Conservation (phyloP, 306 rosid genomes). For the Vachellia pachyceras region DNA sequence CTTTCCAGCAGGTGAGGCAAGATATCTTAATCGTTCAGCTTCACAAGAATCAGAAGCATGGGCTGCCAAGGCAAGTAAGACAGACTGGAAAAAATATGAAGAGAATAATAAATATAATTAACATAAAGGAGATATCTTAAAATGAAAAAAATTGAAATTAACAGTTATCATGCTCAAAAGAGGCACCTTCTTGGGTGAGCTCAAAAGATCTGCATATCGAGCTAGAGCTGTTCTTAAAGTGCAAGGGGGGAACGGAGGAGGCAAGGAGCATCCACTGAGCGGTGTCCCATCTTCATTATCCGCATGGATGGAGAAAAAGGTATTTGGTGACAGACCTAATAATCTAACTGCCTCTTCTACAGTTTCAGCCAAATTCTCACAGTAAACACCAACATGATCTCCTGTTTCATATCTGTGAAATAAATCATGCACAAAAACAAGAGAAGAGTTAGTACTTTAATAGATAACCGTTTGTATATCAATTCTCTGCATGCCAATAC, state of each 20-base stretch:
- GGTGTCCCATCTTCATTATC: conserved; percentile 88
- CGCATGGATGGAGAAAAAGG: conserved; percentile 80
- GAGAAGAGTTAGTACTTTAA: conserved; percentile 25
- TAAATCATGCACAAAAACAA: conserved; percentile 19
- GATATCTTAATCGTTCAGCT: conserved; percentile 87
- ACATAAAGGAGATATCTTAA: conserved; percentile 30
- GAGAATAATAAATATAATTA: conserved; percentile 26
- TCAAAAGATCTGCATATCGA: conserved; percentile 83
- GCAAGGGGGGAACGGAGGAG: conserved; percentile 85
- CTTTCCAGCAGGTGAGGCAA: conserved; percentile 98
- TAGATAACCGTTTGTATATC: conserved; percentile 1
- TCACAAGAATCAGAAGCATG: conserved; percentile 89
- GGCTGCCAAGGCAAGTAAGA: conserved; percentile 85
- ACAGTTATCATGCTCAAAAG: conserved; percentile 33
- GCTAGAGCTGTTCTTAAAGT: conserved; percentile 76
- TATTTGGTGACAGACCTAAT: conserved; percentile 83
- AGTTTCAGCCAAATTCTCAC: conserved; percentile 83
- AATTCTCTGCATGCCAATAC: conserved; percentile 40
- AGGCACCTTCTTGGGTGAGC: conserved; percentile 89
- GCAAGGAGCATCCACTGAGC: conserved; percentile 75
- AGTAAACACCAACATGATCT: conserved; percentile 95
- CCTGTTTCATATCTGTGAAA: conserved; percentile 94
- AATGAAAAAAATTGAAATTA: conserved; percentile 20
- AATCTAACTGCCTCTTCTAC: conserved; percentile 78
- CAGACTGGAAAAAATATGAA: conserved; percentile 60